Evolutionary conservation across 2,329 filamentous ascomycete species (phyloP).

Genomic region (Herpotrichia juniperi): DNA sequence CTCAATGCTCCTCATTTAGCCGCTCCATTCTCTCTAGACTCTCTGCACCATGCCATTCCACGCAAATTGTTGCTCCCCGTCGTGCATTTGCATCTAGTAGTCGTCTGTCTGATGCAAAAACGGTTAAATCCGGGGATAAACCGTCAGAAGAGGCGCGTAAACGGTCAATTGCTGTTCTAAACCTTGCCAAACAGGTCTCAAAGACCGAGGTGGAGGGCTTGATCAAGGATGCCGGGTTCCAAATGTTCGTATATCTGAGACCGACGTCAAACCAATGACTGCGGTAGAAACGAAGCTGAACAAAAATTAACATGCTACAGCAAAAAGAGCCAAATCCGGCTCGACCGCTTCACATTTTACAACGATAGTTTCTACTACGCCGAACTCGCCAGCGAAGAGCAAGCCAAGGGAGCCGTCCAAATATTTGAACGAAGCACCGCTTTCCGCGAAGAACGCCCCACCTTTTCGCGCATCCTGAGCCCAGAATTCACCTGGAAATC

Average conservation of each 20-base stretch:
- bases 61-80: background rate
- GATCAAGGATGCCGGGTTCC: background rate
- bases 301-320: background rate
- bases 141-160: background rate
- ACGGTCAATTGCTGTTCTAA: background rate
- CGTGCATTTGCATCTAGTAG: background rate
- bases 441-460: background rate
- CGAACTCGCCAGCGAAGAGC: background rate
- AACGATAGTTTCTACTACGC: background rate
- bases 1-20: conserved; percentile 4
- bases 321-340: background rate
- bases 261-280: too few relatives aligned
- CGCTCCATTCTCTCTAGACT: background rate
- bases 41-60: background rate
- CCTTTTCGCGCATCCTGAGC: background rate
- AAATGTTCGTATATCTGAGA: background rate
- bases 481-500: background rate
- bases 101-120: background rate
- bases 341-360: background rate
- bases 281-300: too few relatives aligned
- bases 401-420: background rate
- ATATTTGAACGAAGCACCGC: background rate
- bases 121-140: background rate
- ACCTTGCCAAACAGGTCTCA: background rate
- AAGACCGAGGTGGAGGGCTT: background rate